Evolutionary conservation across 108 stramenopile species (phyloP), one percentile per base, ranked within the genome.

Genomic region (Aureococcus anophagefferens): DNA sequence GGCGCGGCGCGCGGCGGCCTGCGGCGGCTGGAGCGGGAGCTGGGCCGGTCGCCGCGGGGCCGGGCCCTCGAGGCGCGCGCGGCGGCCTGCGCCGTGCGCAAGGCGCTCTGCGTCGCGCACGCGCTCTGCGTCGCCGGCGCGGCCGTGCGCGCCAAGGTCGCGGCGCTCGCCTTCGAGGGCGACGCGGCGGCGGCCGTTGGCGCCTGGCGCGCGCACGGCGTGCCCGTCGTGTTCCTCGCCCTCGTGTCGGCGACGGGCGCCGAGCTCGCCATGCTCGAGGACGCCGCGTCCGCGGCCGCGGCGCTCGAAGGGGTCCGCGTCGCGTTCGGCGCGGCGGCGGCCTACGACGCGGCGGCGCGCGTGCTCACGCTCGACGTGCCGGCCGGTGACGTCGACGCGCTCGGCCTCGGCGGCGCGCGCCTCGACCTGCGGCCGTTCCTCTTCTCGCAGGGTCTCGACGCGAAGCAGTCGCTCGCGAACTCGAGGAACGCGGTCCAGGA

Each of bases 381-480:
- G 21, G 21, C 7, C 37, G 37, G 7, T 11, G 37, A 9, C 25
- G 14, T 59, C 51, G 51, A 32, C 30, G 35, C n/a, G 11, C 70
- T 71, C 33, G 13, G 28, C 29, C 35, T 4, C 21, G 70, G 32
- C 14, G 30, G 14, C 36, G 4, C n/a, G 32, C 40, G 40, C 13
- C 4, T 74, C 18, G 31, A 3, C 13, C 44, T 68, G 0, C 0
- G 3, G 30, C 35, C 67, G 5, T 66, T 74, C 31, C 29, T 74
- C 33, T 44, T 74, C 33, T 5, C 68, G 7, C 67, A 68, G 68
- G 74, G 74, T 37, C 18, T 74, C 33, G 62, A 74, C 44, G 69
- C 33, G 31, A 25, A 33, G 21, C 74, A 74, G 40, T 33, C 67
- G 9, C 37, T 74, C 66, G 45, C 68, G 35, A 45, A 35, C 72